These are phyloP conservation scores for Ceratocystis lukuohia DNA, from an alignment of 2,329 filamentous ascomycete species.

Conservation along the genomic window DNA sequence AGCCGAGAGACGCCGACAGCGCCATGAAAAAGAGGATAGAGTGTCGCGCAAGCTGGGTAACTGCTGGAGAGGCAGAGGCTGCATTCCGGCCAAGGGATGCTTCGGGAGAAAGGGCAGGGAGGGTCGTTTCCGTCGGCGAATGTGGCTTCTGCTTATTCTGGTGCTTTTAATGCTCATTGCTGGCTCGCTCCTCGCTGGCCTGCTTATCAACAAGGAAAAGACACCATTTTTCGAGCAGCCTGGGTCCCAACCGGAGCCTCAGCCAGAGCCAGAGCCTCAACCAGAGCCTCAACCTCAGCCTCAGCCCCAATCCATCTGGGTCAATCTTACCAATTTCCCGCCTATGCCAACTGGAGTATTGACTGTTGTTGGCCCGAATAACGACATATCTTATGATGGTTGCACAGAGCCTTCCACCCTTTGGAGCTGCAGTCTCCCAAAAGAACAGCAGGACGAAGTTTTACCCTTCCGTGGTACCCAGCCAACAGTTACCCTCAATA, in stretches of 20 bases:
- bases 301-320: conserved; percentile 43
- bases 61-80: conserved; percentile 53
- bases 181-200: conserved; percentile 45
- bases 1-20: conserved; percentile 30
- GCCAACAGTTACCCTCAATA: conserved; percentile 69
- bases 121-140: conserved; percentile 47
- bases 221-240: neutral
- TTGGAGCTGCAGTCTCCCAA: conserved; percentile 79
- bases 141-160: conserved; percentile 43
- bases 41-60: conserved; percentile 43
- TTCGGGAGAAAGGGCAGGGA: conserved; percentile 51
- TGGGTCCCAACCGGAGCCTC: neutral
- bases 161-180: conserved; percentile 40
- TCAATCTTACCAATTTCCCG: conserved; percentile 76
- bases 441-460: conserved; percentile 55
- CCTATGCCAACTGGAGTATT: conserved; percentile 74
- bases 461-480: conserved; percentile 51
- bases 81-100: conserved; percentile 48
- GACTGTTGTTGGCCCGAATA: conserved; percentile 62
- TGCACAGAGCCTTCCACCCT: conserved; percentile 61
- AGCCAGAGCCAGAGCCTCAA: neutral
- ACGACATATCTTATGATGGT: conserved; percentile 46
- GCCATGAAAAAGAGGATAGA: conserved; percentile 53
- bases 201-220: conserved; percentile 25
- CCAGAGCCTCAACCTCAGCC: neutral